phyloP scores from a whole-genome alignment of 2,329 filamentous ascomycete species.

The Trichophaea hybrida region DNA sequence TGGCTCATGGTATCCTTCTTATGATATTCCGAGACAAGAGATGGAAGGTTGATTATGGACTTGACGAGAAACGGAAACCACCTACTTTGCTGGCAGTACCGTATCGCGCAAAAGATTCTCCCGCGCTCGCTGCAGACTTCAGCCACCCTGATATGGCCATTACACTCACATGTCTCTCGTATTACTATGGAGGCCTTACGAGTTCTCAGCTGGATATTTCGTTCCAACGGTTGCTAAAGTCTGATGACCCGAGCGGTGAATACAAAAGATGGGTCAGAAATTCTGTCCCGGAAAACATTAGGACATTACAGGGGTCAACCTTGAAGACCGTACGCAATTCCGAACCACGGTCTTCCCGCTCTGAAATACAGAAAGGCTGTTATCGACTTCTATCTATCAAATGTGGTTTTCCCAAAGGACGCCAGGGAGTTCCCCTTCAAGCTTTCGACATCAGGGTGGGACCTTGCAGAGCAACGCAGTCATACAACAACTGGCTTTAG shows the following conservation, averaged over 20 bases:
- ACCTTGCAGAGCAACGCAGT: slow-evolving; percentile 39
- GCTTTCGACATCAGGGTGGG: slow-evolving; percentile 53
- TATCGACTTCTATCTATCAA: slow-evolving; percentile 49
- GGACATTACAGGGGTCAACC: slow-evolving; percentile 39
- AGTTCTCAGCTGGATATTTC: slow-evolving; percentile 38
- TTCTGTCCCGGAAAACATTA: not conserved
- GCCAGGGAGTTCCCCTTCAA: slow-evolving; percentile 50
- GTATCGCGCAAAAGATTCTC: slow-evolving; percentile 45
- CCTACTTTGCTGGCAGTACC: slow-evolving; percentile 41
- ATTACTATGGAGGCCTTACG: slow-evolving; percentile 43
- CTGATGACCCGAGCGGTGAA: slow-evolving; percentile 40
- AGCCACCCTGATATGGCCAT: slow-evolving; percentile 48
- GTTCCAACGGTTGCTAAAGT: slow-evolving; percentile 37
- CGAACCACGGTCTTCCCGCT: slow-evolving; percentile 38
- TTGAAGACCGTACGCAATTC: slow-evolving; percentile 41
- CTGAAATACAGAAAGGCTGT: slow-evolving; percentile 40
- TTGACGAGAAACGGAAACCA: slow-evolving; percentile 32
- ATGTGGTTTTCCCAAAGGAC: slow-evolving; percentile 46
- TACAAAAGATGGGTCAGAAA: slow-evolving; percentile 36
- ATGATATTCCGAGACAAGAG: slow-evolving; percentile 44
- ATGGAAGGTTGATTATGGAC: slow-evolving; percentile 52
- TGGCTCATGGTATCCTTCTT: slow-evolving; percentile 41
- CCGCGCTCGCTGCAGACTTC: slow-evolving; percentile 44
- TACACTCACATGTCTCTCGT: slow-evolving; percentile 41
- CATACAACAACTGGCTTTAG: slow-evolving; percentile 51